Evolutionary conservation across 306 rosid species (phyloP).

Genomic region (Cucurbita argyrosperma): DNA sequence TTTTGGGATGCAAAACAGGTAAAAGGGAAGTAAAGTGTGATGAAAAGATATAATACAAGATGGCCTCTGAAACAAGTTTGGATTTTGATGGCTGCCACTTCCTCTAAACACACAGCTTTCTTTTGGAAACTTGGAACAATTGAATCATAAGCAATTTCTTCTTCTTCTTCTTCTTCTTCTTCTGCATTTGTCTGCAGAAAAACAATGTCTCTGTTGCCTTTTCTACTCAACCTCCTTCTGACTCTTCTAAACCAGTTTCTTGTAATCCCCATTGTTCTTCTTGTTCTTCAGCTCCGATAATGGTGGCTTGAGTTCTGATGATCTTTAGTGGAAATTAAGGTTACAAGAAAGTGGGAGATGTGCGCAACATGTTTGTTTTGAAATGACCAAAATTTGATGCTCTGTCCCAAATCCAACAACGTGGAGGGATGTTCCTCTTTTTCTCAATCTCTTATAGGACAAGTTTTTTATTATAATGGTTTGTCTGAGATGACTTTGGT

Average conservation of each 20-base stretch:
- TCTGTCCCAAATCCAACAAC: neutral
- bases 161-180: conserved; percentile 7
- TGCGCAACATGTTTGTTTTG: neutral
- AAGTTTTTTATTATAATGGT: neutral
- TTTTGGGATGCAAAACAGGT: neutral
- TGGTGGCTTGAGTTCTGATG: neutral
- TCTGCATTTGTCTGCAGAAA: conserved; percentile 17
- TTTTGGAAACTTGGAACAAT: neutral
- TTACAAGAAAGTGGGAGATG: neutral
- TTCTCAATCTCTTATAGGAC: neutral
- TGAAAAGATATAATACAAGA: conserved; percentile 37
- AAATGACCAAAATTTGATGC: neutral
- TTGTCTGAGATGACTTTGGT: neutral
- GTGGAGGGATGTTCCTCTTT: neutral
- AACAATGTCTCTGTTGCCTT: conserved; percentile 18
- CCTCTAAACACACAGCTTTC: conserved; percentile 14
- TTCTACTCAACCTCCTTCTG: conserved; percentile 24
- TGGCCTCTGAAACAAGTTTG: conserved; percentile 79
- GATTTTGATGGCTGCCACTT: conserved; percentile 48
- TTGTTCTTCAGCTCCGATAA: neutral
- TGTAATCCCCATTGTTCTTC: conserved; percentile 19
- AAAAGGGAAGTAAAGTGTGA: neutral
- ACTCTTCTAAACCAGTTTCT: conserved; percentile 37
- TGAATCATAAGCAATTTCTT: neutral
- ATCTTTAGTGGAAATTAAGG: neutral